Conservation (phyloP, 2,329 filamentous ascomycete species). For the Alternaria arbusti region DNA sequence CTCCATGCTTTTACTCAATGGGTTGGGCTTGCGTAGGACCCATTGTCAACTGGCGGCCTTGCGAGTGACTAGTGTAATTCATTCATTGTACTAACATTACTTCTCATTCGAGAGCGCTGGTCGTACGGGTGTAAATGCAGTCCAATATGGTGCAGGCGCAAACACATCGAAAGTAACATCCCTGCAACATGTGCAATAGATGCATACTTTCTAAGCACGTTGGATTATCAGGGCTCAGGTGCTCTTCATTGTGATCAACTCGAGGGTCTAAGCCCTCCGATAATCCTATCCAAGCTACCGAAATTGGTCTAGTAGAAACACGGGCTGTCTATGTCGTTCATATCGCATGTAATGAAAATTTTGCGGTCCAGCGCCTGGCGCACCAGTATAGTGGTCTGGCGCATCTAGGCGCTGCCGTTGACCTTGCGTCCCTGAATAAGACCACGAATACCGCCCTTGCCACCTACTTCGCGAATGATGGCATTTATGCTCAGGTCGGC, state of each 20-base stretch:
- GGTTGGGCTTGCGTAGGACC: neutral
- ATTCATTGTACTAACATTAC: neutral
- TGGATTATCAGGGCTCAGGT: neutral
- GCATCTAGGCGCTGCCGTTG: slow-evolving; percentile 38
- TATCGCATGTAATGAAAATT: neutral
- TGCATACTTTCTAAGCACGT: neutral
- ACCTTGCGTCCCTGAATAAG: slow-evolving; percentile 35
- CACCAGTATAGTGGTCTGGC: neutral
- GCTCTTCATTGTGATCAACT: neutral
- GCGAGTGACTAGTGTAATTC: neutral
- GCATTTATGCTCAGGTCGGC: slow-evolving; percentile 81
- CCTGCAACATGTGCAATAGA: neutral
- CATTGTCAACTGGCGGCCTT: neutral
- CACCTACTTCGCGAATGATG: slow-evolving; percentile 83
- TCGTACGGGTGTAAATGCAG: neutral
- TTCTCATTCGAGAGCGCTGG: neutral
- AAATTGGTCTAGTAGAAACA: neutral
- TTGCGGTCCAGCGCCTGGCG: neutral
- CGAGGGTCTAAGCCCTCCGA: neutral
- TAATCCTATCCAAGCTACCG: neutral
- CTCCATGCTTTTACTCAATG: neutral
- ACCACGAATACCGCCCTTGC: slow-evolving; percentile 70
- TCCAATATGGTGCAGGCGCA: neutral
- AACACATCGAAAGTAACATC: neutral
- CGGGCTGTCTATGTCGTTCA: neutral